These are phyloP conservation scores for Fusarium mangiferae DNA, from an alignment of 2,329 filamentous ascomycete genomes.

Conservation along the genomic window DNA sequence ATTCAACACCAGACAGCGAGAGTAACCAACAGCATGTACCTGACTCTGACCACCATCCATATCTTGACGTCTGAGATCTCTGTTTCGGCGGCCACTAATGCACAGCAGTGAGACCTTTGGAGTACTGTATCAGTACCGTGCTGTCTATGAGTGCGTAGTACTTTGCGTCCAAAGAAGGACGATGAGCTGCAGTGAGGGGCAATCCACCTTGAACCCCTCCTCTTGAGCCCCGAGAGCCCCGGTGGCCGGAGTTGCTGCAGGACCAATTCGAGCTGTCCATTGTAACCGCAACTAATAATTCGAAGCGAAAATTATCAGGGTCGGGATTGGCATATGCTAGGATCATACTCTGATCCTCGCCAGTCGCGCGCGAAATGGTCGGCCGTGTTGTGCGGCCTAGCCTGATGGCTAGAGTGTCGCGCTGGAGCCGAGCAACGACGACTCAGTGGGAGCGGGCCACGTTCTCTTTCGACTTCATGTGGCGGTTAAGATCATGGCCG, in stretches of 20 bases:
- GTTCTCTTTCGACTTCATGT: constrained; percentile 45
- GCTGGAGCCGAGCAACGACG: constrained; percentile 38
- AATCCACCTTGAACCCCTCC: constrained; percentile 35
- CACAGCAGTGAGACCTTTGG: constrained; percentile 39
- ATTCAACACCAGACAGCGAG: not conserved
- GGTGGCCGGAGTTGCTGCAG: constrained; percentile 31
- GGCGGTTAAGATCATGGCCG: constrained; percentile 39
- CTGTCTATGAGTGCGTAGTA: constrained; percentile 34
- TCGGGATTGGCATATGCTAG: constrained; percentile 25
- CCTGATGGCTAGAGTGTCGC: constrained; percentile 34
- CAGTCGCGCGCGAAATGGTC: constrained; percentile 40
- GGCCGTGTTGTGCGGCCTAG: constrained; percentile 40
- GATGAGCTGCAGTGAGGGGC: constrained; percentile 33
- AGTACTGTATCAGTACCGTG: constrained; percentile 30
- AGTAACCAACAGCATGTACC: constrained; percentile 38
- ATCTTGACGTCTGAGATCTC: constrained; percentile 48
- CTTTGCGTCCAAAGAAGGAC: constrained; percentile 17
- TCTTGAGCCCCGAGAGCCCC: constrained; percentile 31
- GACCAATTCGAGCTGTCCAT: constrained; percentile 29
- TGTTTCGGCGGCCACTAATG: constrained; percentile 50
- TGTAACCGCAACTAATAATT: constrained; percentile 34
- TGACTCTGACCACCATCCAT: constrained; percentile 41
- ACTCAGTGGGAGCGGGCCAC: constrained; percentile 46
- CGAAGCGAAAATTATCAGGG: constrained; percentile 40
- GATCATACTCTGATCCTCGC: constrained; percentile 31